These are phyloP conservation scores for Paramecium caudatum DNA, from an alignment of 73 alveolate genomes.

Conservation along the genomic window DNA sequence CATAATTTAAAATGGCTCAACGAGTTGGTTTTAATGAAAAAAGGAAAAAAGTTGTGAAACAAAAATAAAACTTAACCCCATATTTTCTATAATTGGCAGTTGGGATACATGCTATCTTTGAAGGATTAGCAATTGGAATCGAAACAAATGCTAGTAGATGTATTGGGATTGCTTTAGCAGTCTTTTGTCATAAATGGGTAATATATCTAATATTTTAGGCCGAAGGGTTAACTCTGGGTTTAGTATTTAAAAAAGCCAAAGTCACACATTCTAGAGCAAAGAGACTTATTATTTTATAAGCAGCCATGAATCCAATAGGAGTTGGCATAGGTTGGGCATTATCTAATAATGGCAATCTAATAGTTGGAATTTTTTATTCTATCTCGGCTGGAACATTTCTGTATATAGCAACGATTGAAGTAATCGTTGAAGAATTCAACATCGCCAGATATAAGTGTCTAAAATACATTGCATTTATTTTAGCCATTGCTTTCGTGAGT, in stretches of 20 bases:
- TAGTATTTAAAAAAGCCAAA: constrained; percentile 65
- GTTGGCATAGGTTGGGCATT: constrained; percentile 85
- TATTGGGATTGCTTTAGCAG: constrained; percentile 74
- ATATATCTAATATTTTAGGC: constrained; percentile 34
- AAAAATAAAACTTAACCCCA: constrained; percentile 59
- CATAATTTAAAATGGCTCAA: constrained; percentile 37
- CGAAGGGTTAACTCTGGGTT: constrained; percentile 76
- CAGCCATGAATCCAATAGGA: constrained; percentile 88
- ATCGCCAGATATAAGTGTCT: constrained; percentile 82
- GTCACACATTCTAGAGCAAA: constrained; percentile 9
- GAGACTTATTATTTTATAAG: constrained; percentile 78
- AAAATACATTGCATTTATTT: constrained; percentile 81
- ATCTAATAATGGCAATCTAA: constrained; percentile 80
- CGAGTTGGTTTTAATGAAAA: constrained; percentile 49
- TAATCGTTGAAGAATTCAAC: constrained; percentile 91
- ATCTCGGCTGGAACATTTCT: constrained; percentile 91
- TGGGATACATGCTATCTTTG: constrained; percentile 76
- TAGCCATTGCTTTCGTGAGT: constrained; percentile 77
- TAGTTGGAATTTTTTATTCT: constrained; percentile 84
- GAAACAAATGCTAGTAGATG: constrained; percentile 47
- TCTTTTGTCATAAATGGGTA: constrained; percentile 77
- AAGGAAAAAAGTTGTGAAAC: background rate
- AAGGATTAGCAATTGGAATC: constrained; percentile 75
- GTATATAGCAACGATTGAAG: constrained; percentile 90
- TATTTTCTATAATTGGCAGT: constrained; percentile 60